Base-by-base conservation (phyloP, 2,329 filamentous ascomycete genomes). In the Graphium sp. region DNA sequence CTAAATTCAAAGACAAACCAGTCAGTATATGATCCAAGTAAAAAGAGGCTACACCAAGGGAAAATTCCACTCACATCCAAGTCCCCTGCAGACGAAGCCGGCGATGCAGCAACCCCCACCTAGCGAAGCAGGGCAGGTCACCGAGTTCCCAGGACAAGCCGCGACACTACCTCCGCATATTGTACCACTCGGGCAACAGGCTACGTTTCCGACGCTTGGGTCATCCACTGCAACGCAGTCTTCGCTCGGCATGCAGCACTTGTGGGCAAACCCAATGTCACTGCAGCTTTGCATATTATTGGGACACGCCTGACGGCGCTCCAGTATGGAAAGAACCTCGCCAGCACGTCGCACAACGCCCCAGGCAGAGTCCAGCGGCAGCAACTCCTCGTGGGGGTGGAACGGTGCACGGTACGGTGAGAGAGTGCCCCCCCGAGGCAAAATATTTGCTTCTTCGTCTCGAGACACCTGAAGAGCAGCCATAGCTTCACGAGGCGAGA, bases 21-120 rank as follows among this genome's bases (percentile, higher is more conserved):
- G n/a, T n/a, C n/a, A 26, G 13, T 11, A 17, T 14, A 24, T 18
- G 15, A 5, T 6, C 5, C 10, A n/a, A 13, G 22, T 9, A 21
- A 25, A 14, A 14, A 14, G 20, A n/a, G 13, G 23, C 8, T 8
- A 14, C 3, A 14, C 9, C 16, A n/a, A 8, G 15, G n/a, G 13
- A 3, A 20, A 17, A 9, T 10, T 31, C 17, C 34, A 64, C 60
- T 63, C 53, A 74, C 80, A 87, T 15, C 79, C 80, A 32, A 74
- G 55, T 12, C 73, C 73, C 32, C 68, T 58, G 40, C 80, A 87
- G 2, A 66, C 57, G 41, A 70, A 84, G 5, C 76, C 77, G 1
- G 71, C 58, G 8, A 84, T 70, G 45, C 80, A 87, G 43, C 80
- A 87, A 3, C 79, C 80, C 10, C 78, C 79, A 4, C 78, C 79